These are phyloP conservation scores for Saturnispora quitensis DNA, from an alignment of 805 yeast species.

Conservation along the genomic window DNA sequence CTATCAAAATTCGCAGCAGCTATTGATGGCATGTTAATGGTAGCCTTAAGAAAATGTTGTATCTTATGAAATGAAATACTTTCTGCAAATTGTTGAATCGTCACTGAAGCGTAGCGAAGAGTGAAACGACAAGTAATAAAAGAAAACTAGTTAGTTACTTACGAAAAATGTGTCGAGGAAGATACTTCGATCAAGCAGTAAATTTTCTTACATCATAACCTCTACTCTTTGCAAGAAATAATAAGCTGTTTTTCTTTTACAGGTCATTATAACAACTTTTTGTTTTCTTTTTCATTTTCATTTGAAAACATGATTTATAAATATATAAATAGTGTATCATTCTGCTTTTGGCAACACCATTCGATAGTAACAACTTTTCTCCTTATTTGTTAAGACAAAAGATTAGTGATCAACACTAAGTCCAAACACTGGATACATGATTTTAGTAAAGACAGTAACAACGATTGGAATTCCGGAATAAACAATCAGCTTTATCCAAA, in stretches of 20 bases:
- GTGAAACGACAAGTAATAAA: constrained; percentile 39
- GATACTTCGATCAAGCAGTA: too few species aligned
- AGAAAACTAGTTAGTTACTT: constrained; percentile 43
- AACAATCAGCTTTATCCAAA: constrained; percentile 64
- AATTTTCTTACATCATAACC: too few species aligned
- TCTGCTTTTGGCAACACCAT: neutral
- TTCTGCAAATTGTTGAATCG: constrained; percentile 34
- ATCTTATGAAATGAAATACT: constrained; percentile 36
- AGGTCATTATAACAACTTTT: too few species aligned
- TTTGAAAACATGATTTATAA: neutral
- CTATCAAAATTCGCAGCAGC: too few species aligned
- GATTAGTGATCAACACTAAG: neutral
- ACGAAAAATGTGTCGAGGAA: constrained; percentile 25
- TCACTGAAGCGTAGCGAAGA: constrained; percentile 35
- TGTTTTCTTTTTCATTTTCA: too few species aligned
- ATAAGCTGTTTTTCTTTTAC: too few species aligned
- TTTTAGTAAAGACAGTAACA: constrained; percentile 29
- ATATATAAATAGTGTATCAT: neutral
- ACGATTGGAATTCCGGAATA: constrained; percentile 71
- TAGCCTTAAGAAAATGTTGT: too few species aligned
- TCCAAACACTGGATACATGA: constrained; percentile 2
- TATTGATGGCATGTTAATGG: too few species aligned
- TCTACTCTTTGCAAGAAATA: too few species aligned
- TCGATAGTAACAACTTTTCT: neutral
- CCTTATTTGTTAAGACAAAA: neutral